Evolutionary conservation across 176 grass and related monocot genomes (phyloP).

Genomic region (Hyparrhenia diplandra): DNA sequence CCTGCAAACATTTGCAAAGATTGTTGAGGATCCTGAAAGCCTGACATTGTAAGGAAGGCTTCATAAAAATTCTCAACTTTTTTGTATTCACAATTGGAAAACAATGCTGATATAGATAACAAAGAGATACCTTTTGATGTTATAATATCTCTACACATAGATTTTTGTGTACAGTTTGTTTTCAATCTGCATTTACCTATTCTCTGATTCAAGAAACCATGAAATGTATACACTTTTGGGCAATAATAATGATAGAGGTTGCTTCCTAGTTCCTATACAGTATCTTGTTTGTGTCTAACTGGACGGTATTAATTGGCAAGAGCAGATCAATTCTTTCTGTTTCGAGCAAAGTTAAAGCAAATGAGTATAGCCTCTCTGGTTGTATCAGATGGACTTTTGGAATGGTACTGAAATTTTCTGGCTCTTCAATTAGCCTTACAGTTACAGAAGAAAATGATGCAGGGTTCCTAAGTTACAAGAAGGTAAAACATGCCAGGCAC

Average conservation of each 20-base stretch:
- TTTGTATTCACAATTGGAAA: conserved; percentile 14
- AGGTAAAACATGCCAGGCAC: not conserved
- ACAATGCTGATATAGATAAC: not conserved
- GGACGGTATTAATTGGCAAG: not conserved
- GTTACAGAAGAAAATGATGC: conserved; percentile 4
- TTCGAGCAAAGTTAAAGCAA: not conserved
- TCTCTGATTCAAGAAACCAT: not conserved
- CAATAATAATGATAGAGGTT: not conserved
- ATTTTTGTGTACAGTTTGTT: not conserved
- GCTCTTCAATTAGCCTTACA: not conserved
- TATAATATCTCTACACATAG: not conserved
- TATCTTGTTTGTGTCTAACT: not conserved
- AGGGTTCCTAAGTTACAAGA: not conserved
- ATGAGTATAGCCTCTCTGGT: not conserved
- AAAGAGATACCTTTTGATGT: not conserved
- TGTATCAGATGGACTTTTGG: not conserved
- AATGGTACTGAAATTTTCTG: not conserved
- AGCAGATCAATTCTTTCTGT: not conserved
- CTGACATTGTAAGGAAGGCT: conserved; percentile 53
- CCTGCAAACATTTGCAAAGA: conserved; percentile 89
- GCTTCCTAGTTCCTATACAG: not conserved
- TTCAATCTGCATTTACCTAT: not conserved
- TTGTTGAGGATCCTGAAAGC: conserved; percentile 69
- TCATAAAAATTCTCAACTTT: not conserved
- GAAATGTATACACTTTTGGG: too few species aligned